Evolutionary conservation across 257 asterid genomes (phyloP).

Genomic region (Handroanthus guayacan): DNA sequence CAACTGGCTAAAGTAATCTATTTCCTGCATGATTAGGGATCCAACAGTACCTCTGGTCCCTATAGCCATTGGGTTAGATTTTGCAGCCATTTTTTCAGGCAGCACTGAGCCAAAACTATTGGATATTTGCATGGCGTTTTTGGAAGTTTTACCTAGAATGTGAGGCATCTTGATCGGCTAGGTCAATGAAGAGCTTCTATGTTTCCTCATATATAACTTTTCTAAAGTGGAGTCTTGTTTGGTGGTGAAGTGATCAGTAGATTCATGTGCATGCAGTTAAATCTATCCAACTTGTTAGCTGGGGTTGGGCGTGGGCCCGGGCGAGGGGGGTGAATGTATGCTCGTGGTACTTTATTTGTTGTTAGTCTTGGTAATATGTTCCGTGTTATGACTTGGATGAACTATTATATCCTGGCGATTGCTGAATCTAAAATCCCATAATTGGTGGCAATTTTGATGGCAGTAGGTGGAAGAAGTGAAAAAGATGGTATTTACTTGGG

Average conservation of each 20-base stretch:
- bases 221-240: constrained; percentile 34
- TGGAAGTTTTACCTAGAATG: constrained; percentile 30
- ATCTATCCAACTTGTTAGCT: constrained; percentile 41
- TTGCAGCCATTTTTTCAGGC: constrained; percentile 41
- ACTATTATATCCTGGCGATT: background rate
- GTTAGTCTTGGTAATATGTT: constrained; percentile 17
- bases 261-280: constrained; percentile 62
- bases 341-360: constrained; percentile 8
- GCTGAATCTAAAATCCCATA: background rate
- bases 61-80: constrained; percentile 44
- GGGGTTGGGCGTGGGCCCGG: constrained; percentile 21
- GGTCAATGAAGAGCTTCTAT: constrained; percentile 10
- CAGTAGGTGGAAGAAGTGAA: background rate
- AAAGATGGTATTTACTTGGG: too few relatives aligned
- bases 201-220: constrained; percentile 34
- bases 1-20: constrained; percentile 45
- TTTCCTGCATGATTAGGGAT: constrained; percentile 57
- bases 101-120: constrained; percentile 15
- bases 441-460: constrained; percentile 23
- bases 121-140: constrained; percentile 26
- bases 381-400: background rate
- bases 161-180: constrained; percentile 34
- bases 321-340: too few relatives aligned
- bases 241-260: constrained; percentile 47
- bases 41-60: constrained; percentile 56